Percentiles rank a stretch among this genome's conserved stretches.
phyloP scores from a whole-genome alignment of 192 early-diverging fungal species.

The Entomortierella lignicola region DNA sequence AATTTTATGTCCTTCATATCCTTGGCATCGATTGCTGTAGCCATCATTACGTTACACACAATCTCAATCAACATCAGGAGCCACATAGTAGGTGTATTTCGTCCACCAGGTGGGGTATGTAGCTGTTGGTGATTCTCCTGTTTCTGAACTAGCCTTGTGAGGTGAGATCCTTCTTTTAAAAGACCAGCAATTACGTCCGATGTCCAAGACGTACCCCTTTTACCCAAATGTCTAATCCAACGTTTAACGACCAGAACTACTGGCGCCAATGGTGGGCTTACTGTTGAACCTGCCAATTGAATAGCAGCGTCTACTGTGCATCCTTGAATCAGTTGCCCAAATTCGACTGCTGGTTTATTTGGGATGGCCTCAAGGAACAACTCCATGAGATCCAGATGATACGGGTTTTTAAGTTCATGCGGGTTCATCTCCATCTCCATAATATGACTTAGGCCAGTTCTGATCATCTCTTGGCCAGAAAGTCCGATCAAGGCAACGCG shows the following conservation, averaged over 20 bases:
- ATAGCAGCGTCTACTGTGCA: slow-evolving; percentile 32
- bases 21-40: slow-evolving; percentile 37
- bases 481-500: slow-evolving; percentile 23
- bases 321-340: slow-evolving; percentile 44
- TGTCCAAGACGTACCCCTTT: slow-evolving; percentile 37
- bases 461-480: slow-evolving; percentile 32
- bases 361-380: slow-evolving; percentile 32
- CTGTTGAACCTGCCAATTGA: slow-evolving; percentile 15
- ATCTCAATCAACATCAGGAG: slow-evolving; percentile 42
- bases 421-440: slow-evolving; percentile 46
- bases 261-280: slow-evolving; percentile 24
- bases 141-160: slow-evolving; percentile 22
- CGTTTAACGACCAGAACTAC: slow-evolving; percentile 38
- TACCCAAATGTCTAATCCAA: slow-evolving; percentile 49
- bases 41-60: slow-evolving; percentile 47
- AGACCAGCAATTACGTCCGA: slow-evolving; percentile 36
- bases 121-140: slow-evolving; percentile 35
- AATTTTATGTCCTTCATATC: slow-evolving; percentile 32
- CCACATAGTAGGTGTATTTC: slow-evolving; percentile 28
- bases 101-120: slow-evolving; percentile 5
- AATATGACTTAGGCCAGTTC: slow-evolving; percentile 38
- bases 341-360: slow-evolving; percentile 41
- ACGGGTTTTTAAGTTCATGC: slow-evolving; percentile 45
- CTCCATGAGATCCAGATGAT: slow-evolving; percentile 50
- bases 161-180: slow-evolving; percentile 20